Base-by-base conservation (phyloP, 202 grass and related monocot genomes). In the Carex arenaria region DNA sequence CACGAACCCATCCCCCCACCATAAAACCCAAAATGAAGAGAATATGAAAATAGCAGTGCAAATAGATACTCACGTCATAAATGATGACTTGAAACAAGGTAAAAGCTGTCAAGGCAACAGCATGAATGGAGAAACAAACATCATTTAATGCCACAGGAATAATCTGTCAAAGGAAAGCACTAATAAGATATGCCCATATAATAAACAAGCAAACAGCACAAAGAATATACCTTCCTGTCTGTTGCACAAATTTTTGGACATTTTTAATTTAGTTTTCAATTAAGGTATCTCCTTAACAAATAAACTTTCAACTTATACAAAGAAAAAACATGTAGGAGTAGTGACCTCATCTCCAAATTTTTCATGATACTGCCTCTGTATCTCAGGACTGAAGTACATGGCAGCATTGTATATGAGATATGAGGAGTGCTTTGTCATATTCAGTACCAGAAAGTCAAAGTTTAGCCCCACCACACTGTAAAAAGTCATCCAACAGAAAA, bases 91-190 rank as follows among this genome's bases (percentile, higher is more conserved):
- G 95, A 84, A 88, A 95, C 77, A 95, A 64, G 3, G 95, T 98
- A 86, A 98, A 92, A 73, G 87, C 88, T 78, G 95, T 98, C 83
- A 98, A 87, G 49, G 92, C 79, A 85, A 98, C 95, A 60, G 95
- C 95, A 67, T 98, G 95, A 78, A 90, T 31, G 57, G 95, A 98
- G 84, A 98, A 98, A 74, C 89, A 92, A 84, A 98, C 95, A 83
- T 98, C 95, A 89, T 95, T 98, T 88, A 92, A 90, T 34, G 95
- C 92, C 49, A 98, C 95, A 80, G 95, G 95, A 87, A 98, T 98
- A 86, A 98, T 87, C 95, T 98, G 86, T 81, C 70, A 86, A 86
- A 15, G 51, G 47, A 83, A 81, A 82, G 59, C 40, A 82, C 26
- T 47, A 47, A 34, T 82, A 26, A 53, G 57, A 51, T 2, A 82